Base-by-base conservation (phyloP, 2,329 filamentous ascomycete genomes). In the Didymella keratinophila region DNA sequence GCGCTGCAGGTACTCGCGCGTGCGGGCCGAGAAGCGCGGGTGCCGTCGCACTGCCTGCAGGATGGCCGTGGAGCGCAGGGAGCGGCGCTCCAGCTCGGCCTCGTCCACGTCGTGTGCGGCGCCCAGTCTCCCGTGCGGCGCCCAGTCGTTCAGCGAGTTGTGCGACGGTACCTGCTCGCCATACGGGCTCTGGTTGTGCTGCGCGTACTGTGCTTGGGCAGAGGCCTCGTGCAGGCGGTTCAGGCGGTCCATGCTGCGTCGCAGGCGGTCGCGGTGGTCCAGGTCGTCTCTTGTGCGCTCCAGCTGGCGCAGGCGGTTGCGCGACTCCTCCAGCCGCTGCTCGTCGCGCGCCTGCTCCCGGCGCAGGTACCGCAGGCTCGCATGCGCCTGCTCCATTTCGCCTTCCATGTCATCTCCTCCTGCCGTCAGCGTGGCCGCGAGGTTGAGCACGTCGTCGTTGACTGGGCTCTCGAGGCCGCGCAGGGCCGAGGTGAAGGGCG, bases 111-210 rank as follows among this genome's bases (percentile, higher is more conserved):
- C 14, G 12, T 14, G 30, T 32, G 49, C 10, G 85, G 85, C 32
- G 84, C 84, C 86, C 86, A 32, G 12, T 14, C 30, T 4, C 30
- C 12, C 12, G 30, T 32, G 49, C 10, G 85, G 85, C 32, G 84
- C 84, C 86, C 86, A 87, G 70, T 86, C 85, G 72, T 87, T 87
- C 42, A 87, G 75, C 52, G 78, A 81, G 65, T 86, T 84, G 60
- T 80, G 74, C 64, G 80, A 81, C 18, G 85, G 82, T 9, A 82
- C 78, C 48, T 32, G 30, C 30, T 82, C 14, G 39, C 39, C 39
- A 39, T 43, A 52, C n/a, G 25, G 49, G 37, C n/a, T n/a, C n/a
- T n/a, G n/a, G n/a, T n/a, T n/a, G n/a, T n/a, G n/a, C n/a, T n/a
- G n/a, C n/a, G n/a, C n/a, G n/a, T n/a, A n/a, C n/a, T n/a, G n/a